Base-by-base conservation (phyloP, 2,329 filamentous ascomycete species). In the Mycosphaerelloides madeirae region DNA sequence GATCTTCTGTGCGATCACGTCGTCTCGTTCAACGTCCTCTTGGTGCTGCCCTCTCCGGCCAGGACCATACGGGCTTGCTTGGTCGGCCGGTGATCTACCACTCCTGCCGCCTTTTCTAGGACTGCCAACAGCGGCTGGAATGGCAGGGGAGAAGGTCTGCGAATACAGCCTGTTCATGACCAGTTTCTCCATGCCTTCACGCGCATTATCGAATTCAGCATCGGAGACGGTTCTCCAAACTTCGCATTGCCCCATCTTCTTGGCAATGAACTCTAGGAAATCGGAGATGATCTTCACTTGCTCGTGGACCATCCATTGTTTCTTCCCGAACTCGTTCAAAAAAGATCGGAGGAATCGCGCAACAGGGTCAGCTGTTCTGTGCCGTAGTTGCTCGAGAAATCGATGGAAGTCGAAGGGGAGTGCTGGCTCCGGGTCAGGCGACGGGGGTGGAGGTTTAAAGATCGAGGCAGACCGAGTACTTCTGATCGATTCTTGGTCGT, bases 301-400 rank as follows among this genome's bases (percentile, higher is more conserved):
- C 69, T 98, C 93, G 64, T 98, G 93, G 6, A 96, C 93, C 87
- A 95, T 95, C 93, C 93, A 98, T 67, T 97, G 93, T 56, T 90
- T 87, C 72, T 97, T 98, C 29, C 83, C 87, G 68, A 98, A 98
- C 65, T 98, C 94, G 38, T 81, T 82, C 22, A 98, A 71, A 60
- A 98, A 98, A 0, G 93, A 97, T 53, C 94, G 87, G 35, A 98
- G 76, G 62, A 96, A 98, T 53, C 91, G 85, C 4, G 94, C 94
- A 2, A 98, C 91, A 1, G 94, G 93, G 60, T 98, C 94, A n/a
- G 93, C 94, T 46, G 94, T 95, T 54, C 91, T 87, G 68, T 98
- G 93, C 48, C 93, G 84, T 25, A 98, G 74, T 67, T 98, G 93
- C 65, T 97, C 93, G 36, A 98, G 73, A 63, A 98, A 98, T 13